Evolutionary conservation across 495 filamentous ascomycete genomes (phyloP).

Genomic region (Penicillium waksmanii): DNA sequence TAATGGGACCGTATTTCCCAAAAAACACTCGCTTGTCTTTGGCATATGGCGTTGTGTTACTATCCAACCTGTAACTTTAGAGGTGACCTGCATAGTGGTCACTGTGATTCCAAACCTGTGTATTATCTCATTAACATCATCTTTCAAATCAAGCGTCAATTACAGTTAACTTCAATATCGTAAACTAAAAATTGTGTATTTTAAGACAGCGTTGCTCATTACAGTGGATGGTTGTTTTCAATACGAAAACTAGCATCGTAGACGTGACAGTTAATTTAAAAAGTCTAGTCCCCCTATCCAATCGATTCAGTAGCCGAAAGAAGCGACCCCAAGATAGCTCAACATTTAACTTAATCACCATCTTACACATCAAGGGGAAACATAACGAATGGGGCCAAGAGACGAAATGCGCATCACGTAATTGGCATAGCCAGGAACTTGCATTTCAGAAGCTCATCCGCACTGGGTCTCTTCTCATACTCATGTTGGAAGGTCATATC

Average conservation of each 20-base stretch:
- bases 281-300: neutral
- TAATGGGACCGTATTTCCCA: neutral
- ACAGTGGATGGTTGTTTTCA: constrained; percentile 3
- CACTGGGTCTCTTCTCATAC: constrained; percentile 85
- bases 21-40: constrained; percentile 11
- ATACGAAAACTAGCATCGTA: constrained; percentile 15
- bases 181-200: neutral
- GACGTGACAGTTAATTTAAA: constrained; percentile 22
- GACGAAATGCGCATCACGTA: constrained; percentile 29
- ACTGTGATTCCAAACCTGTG: constrained; percentile 32
- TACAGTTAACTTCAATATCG: constrained; percentile 5
- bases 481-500: constrained; percentile 92
- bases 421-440: constrained; percentile 75
- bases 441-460: constrained; percentile 83
- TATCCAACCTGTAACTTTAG: constrained; percentile 41
- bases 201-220: constrained; percentile 2
- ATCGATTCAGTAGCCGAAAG: constrained; percentile 5
- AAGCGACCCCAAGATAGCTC: constrained; percentile 1
- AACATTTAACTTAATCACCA: neutral
- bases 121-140: constrained; percentile 31
- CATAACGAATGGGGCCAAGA: neutral
- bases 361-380: constrained; percentile 2
- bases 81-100: constrained; percentile 33
- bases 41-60: constrained; percentile 19
- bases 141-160: constrained; percentile 22